These are phyloP conservation scores for Mycena indigotica DNA, from an alignment of 768 basidiomycete species.

Conservation along the genomic window DNA sequence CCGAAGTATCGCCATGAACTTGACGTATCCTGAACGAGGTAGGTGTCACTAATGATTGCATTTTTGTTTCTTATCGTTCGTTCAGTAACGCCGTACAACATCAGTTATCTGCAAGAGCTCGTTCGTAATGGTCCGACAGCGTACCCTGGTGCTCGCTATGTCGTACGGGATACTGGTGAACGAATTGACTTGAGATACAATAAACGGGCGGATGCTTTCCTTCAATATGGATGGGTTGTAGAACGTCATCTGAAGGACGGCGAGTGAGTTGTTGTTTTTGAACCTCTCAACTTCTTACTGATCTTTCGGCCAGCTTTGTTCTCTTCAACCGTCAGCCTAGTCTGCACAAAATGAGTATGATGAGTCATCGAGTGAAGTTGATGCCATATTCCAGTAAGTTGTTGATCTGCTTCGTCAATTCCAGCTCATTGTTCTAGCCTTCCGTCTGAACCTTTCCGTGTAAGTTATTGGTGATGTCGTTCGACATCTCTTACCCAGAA, in stretches of 20 bases:
- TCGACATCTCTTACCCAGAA: conserved; percentile 31
- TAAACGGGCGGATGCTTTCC: conserved; percentile 90
- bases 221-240: conserved; percentile 98
- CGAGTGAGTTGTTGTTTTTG: conserved; percentile 59
- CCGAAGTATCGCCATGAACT: conserved; percentile 73
- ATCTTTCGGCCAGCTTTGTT: conserved; percentile 59
- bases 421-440: conserved; percentile 90
- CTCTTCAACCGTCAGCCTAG: conserved; percentile 98
- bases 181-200: conserved; percentile 97
- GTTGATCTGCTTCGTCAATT: conserved; percentile 39
- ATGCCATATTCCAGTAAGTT: conserved; percentile 81
- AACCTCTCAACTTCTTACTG: not conserved
- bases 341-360: conserved; percentile 99
- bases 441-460: conserved; percentile 98
- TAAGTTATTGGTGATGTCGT: conserved; percentile 47
- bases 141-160: conserved; percentile 93
- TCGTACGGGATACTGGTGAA: conserved; percentile 92
- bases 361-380: conserved; percentile 95
- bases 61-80: too few relatives aligned
- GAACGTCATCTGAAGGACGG: conserved; percentile 97
- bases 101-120: conserved; percentile 88
- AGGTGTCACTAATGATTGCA: too few relatives aligned
- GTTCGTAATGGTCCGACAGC: conserved; percentile 93
- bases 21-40: conserved; percentile 95
- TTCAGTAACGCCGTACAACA: conserved; percentile 96